These are phyloP conservation scores for Fagus sylvatica DNA, from an alignment of 306 rosid species.

Conservation along the genomic window DNA sequence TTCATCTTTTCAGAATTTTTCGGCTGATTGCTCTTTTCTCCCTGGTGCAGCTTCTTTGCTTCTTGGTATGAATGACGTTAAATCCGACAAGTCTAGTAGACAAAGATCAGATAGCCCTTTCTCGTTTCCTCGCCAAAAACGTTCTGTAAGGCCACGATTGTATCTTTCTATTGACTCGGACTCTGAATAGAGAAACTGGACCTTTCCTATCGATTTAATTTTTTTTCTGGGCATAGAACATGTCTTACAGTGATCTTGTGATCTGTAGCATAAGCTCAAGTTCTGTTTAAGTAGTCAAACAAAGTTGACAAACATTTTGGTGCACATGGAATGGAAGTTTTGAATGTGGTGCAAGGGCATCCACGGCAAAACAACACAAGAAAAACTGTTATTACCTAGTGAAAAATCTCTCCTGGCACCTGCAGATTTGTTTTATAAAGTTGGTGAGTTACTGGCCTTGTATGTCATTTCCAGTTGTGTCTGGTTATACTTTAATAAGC, in stretches of 20 bases:
- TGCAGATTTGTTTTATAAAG: conserved; percentile 9
- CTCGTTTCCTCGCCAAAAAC: conserved; percentile 97
- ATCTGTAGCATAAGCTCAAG: conserved; percentile 20
- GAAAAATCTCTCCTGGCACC: conserved; percentile 29
- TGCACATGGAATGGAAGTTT: conserved; percentile 30
- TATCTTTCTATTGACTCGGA: conserved; percentile 82
- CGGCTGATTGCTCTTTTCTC: conserved; percentile 39
- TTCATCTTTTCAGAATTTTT: background rate
- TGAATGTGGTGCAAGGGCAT: conserved; percentile 32
- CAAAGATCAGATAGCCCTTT: conserved; percentile 84
- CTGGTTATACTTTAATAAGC: background rate
- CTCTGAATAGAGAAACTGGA: conserved; percentile 61
- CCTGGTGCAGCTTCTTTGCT: conserved; percentile 79
- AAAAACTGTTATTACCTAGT: conserved; percentile 20
- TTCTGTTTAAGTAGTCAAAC: conserved; percentile 36
- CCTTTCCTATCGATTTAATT: conserved; percentile 9
- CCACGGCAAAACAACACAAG: conserved; percentile 34
- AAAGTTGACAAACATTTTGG: conserved; percentile 40
- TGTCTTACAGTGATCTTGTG: conserved; percentile 28
- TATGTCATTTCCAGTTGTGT: background rate
- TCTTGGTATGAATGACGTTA: conserved; percentile 72
- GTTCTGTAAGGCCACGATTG: conserved; percentile 78
- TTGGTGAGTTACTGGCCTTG: conserved; percentile 19
- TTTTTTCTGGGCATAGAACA: conserved; percentile 20
- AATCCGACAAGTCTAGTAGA: conserved; percentile 67